Evolutionary conservation across 306 rosid genomes (phyloP), one percentile per base, ranked within the genome.

Genomic region (Spatholobus suberectus): DNA sequence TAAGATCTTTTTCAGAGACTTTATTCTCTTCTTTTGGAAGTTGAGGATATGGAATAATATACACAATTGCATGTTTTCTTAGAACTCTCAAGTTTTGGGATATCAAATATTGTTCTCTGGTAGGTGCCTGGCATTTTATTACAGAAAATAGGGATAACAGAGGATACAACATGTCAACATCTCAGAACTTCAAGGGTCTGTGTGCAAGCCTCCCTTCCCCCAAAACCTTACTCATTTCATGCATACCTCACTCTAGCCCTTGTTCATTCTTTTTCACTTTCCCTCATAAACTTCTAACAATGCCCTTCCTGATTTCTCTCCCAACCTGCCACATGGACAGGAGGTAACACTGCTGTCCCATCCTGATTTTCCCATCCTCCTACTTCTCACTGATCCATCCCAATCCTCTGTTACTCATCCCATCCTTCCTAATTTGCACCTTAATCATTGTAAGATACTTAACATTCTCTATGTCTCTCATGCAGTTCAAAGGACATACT

Each of bases 401-500:
- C 77, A 82, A 75, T 66, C 46, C 81, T 66, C 8, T 6, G 27
- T 26, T 5, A 75, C 70, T 66, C 18, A 18, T 63, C 49, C n/a
- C 37, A 35, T 75, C 62, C 61, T 55, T 66, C 17, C 63, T 38
- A 37, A 41, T 65, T 51, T 75, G 44, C 46, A 38, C 51, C 70
- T 26, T 82, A 8, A 37, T 27, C 74, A 8, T 66, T 38, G 77
- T 52, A 41, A 58, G 27, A 82, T 67, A 35, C 58, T 52, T 63
- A 49, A 73, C 40, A 23, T 65, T 81, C 27, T 78, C 43, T 67
- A 78, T 65, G 49, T 79, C 17, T 87, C 43, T 63, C 71, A 70
- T 89, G 90, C 91, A 96, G 99, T 49, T 93, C 99, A 62, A 96
- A 90, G 90, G 99, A 96, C 82, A 92, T 96, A 73, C 94, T 96